Base-by-base conservation (phyloP, 2,329 filamentous ascomycete genomes). In the Alternaria solani region DNA sequence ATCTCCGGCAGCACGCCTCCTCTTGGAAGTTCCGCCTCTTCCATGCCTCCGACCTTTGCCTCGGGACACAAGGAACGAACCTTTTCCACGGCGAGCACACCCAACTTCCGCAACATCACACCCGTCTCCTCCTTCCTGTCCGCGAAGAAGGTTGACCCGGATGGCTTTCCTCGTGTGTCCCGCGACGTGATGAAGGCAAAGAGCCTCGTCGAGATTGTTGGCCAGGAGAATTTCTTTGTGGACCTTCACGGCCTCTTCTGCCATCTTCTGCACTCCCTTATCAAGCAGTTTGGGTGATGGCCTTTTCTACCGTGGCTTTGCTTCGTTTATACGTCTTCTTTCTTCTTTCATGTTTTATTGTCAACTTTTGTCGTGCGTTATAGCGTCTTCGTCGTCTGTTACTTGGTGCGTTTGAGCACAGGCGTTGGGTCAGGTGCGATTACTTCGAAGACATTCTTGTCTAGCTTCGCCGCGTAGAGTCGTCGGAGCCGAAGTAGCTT, bases 111-210 rank as follows among this genome's bases (percentile, higher is more conserved):
- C 57, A 82, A 81, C 59, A 85, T 85, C 64, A 85, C 84, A 0
- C 84, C 85, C 0, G 82, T 87, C 14, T 87, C 85, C 2, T 87
- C 85, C 1, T 88, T 88, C 71, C 76, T 88, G 20, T 85, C 85
- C 1, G 84, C 84, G 34, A 84, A 86, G 48, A 81, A 80, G 36
- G 76, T 85, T 25, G 86, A 87, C 62, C 84, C 85, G 2, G 83
- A 86, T 66, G 85, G 86, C 7, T 84, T 84, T 59, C 81, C 83
- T 39, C 81, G 85, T 46, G 78, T 84, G 8, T 80, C 80, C 5
- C 84, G 84, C 48, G 84, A 85, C 32, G 68, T 76, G 56, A 83
- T 85, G 67, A 82, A 83, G 48, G 84, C 85, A 23, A 82, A 86
- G 62, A 85, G 83, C 55, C 75, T 88, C n/a, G 81, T 83, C 14